These are phyloP conservation scores for Penicillium occitanis DNA, from an alignment of 2,329 filamentous ascomycete genomes.

Conservation along the genomic window DNA sequence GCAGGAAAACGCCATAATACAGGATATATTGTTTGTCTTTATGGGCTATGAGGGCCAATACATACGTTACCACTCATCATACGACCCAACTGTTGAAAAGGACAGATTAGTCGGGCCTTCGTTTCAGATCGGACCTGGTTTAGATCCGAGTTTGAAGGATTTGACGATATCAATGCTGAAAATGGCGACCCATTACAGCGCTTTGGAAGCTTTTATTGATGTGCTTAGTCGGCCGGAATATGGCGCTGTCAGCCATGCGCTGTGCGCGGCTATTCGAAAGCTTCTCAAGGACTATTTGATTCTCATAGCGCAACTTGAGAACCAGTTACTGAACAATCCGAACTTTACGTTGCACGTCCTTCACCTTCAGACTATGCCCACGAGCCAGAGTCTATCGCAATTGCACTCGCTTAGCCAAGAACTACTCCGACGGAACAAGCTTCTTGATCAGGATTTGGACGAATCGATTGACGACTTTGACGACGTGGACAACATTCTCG, in stretches of 20 bases:
- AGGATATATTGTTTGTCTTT: slow-evolving; percentile 90
- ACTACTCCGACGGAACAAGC: slow-evolving; percentile 79
- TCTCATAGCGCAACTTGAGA: slow-evolving; percentile 88
- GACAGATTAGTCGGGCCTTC: slow-evolving; percentile 79
- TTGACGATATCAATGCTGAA: slow-evolving; percentile 84
- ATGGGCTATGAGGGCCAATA: slow-evolving; percentile 99
- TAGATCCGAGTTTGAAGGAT: slow-evolving; percentile 89
- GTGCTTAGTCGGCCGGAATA: slow-evolving; percentile 91
- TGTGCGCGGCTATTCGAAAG: slow-evolving; percentile 92
- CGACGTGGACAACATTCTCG: slow-evolving; percentile 89
- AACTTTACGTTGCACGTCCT: slow-evolving; percentile 90
- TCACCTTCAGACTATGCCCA: slow-evolving; percentile 86
- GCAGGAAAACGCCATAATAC: slow-evolving; percentile 83
- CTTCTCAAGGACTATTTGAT: slow-evolving; percentile 91
- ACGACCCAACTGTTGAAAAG: slow-evolving; percentile 81
- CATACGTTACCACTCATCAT: slow-evolving; percentile 78
- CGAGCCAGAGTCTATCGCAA: slow-evolving; percentile 86
- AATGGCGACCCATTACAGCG: slow-evolving; percentile 90
- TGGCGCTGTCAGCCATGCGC: slow-evolving; percentile 89
- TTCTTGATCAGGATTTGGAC: slow-evolving; percentile 71
- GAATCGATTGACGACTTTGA: slow-evolving; percentile 73
- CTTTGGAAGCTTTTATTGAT: slow-evolving; percentile 88
- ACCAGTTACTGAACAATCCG: slow-evolving; percentile 83
- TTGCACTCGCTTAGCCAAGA: slow-evolving; percentile 85
- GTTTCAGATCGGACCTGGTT: slow-evolving; percentile 75